These are phyloP conservation scores for Trichoderma koningiopsis DNA, from an alignment of 2,329 filamentous ascomycete genomes.

Conservation along the genomic window DNA sequence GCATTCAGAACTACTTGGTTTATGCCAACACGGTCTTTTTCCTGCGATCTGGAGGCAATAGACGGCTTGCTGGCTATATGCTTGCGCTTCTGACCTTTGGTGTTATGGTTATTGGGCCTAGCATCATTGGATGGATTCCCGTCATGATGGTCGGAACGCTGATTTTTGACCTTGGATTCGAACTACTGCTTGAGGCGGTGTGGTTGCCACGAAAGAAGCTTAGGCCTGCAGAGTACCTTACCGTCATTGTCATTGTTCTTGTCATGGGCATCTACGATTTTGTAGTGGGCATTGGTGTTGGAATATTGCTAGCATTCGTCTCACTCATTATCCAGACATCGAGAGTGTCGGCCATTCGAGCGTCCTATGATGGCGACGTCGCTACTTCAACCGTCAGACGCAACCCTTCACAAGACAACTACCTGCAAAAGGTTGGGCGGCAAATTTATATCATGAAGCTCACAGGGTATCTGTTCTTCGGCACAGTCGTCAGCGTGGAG, in stretches of 20 bases:
- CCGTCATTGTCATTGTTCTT: constrained; percentile 84
- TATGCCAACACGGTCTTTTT: constrained; percentile 98
- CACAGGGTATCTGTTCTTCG: constrained; percentile 95
- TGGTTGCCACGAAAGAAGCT: constrained; percentile 88
- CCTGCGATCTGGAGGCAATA: constrained; percentile 88
- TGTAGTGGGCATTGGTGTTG: constrained; percentile 88
- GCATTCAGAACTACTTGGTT: constrained; percentile 95
- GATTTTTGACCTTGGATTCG: constrained; percentile 93
- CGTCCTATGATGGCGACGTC: constrained; percentile 85
- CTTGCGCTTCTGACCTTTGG: constrained; percentile 78
- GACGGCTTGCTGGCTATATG: constrained; percentile 80
- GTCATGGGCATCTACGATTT: constrained; percentile 98
- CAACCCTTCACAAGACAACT: constrained; percentile 85
- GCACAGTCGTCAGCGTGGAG: constrained; percentile 94
- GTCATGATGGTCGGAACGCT: constrained; percentile 95
- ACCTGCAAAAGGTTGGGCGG: constrained; percentile 78
- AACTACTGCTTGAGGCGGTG: constrained; percentile 84
- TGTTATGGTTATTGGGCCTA: constrained; percentile 82
- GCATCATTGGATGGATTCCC: constrained; percentile 89
- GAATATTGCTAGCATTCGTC: constrained; percentile 87
- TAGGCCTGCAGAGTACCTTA: constrained; percentile 84
- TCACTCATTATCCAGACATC: constrained; percentile 92
- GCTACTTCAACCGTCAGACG: constrained; percentile 90
- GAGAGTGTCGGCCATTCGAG: constrained; percentile 82
- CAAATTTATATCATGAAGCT: constrained; percentile 93